Percentiles rank a stretch among this genome's conserved stretches.
These are phyloP conservation scores for Penicillium canariense DNA, from an alignment of 495 filamentous ascomycete genomes.

Conservation along the genomic window DNA sequence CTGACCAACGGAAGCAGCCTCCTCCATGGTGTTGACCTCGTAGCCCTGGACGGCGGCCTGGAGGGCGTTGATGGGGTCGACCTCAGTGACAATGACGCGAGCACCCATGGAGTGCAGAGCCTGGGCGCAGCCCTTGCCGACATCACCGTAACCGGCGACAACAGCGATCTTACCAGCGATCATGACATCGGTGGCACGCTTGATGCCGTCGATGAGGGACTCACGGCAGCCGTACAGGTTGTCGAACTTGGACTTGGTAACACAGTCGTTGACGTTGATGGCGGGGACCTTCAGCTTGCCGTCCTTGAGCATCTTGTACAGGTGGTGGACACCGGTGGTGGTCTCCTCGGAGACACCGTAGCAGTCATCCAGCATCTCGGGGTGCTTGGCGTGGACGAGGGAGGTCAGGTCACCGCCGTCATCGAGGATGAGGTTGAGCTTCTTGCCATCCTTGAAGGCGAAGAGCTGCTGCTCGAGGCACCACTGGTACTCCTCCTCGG, in stretches of 20 bases:
- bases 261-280: constrained; percentile 99
- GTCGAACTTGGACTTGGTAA: constrained; percentile 99
- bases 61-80: constrained; percentile 99
- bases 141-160: constrained; percentile 97
- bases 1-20: constrained; percentile 81
- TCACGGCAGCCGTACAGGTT: constrained; percentile 99
- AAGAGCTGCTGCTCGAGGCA: constrained; percentile 97
- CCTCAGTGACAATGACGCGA: constrained; percentile 92
- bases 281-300: constrained; percentile 86
- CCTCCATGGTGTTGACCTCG: constrained; percentile 97
- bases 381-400: constrained; percentile 96
- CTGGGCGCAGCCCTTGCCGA: constrained; percentile 97
- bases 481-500: constrained; percentile 99
- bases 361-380: constrained; percentile 94
- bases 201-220: constrained; percentile 98
- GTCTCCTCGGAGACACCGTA: constrained; percentile 99
- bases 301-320: constrained; percentile 96
- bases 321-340: constrained; percentile 98
- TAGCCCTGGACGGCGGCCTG: constrained; percentile 97
- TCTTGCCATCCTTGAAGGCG: constrained; percentile 95
- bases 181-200: constrained; percentile 99
- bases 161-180: constrained; percentile 98
- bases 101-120: constrained; percentile 96
- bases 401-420: constrained; percentile 97
- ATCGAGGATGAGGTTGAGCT: constrained; percentile 97